phyloP scores from a whole-genome alignment of 2,329 filamentous ascomycete genomes.

The Triangularia verruculosa region DNA sequence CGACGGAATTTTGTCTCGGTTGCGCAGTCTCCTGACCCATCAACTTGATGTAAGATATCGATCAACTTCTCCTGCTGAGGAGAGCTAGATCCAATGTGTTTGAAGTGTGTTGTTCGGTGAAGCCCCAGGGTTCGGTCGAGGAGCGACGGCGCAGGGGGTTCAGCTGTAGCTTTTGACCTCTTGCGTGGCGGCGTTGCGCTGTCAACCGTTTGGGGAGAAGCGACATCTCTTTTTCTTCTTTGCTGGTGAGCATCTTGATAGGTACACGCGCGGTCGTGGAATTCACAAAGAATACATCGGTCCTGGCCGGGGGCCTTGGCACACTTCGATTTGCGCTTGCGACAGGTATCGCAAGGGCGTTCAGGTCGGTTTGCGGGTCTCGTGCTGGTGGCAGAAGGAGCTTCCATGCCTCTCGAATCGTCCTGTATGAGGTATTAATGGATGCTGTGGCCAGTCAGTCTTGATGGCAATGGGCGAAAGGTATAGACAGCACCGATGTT shows the following conservation, averaged over 20 bases:
- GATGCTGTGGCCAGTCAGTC: no score
- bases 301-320: conserved; percentile 58
- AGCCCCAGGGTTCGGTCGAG: conserved; percentile 27
- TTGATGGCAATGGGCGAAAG: no score
- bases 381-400: conserved; percentile 18
- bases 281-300: conserved; percentile 62
- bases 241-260: conserved; percentile 60
- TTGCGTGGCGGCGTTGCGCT: conserved; percentile 11
- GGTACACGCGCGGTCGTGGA: conserved; percentile 65
- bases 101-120: conserved; percentile 24
- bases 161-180: conserved; percentile 11
- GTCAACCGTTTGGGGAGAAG: conserved; percentile 27
- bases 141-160: conserved; percentile 20
- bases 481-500: neutral
- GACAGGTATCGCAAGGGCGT: conserved; percentile 62
- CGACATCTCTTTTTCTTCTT: conserved; percentile 43
- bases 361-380: conserved; percentile 18
- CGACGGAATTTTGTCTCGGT: conserved; percentile 28
- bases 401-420: conserved; percentile 16
- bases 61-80: conserved; percentile 28
- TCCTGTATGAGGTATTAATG: neutral
- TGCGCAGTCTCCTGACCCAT: conserved; percentile 17
- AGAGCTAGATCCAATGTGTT: conserved; percentile 27
- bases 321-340: conserved; percentile 63
- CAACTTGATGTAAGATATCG: conserved; percentile 25